Percentiles rank a stretch among this genome's conserved stretches.
Conservation (phyloP, 1,139 yeast genomes). For the Yamadazyma oceani region DNA sequence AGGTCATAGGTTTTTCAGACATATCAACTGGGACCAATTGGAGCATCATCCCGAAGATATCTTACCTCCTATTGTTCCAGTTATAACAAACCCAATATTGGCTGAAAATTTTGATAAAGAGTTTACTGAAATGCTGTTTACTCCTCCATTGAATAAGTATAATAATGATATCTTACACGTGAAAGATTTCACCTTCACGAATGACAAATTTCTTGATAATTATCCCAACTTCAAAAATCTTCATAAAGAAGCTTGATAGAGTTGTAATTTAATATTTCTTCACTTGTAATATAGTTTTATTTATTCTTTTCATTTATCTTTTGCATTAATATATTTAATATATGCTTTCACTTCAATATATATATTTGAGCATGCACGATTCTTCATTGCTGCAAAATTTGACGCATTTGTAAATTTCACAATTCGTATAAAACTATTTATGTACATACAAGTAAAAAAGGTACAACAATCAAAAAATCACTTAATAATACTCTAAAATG, state of each 20-base stretch:
- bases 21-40: slow-evolving; percentile 72
- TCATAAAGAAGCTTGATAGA: no score
- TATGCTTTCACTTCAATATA: no score
- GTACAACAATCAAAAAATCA: no score
- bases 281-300: slow-evolving; percentile 1
- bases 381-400: not conserved
- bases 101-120: slow-evolving; percentile 93
- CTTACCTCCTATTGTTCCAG: slow-evolving; percentile 81
- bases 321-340: not conserved
- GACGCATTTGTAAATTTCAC: no score
- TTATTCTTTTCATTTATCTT: not conserved
- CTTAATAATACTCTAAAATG: no score
- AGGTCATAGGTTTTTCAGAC: slow-evolving; percentile 76
- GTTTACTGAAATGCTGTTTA: slow-evolving; percentile 73
- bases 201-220: slow-evolving; percentile 34
- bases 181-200: slow-evolving; percentile 45
- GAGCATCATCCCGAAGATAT: slow-evolving; percentile 39
- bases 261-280: not conserved
- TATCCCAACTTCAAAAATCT: slow-evolving; percentile 10
- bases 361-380: not conserved
- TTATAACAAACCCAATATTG: slow-evolving; percentile 77
- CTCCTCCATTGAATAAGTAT: slow-evolving; percentile 31
- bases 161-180: slow-evolving; percentile 38
- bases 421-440: no score
- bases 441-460: no score